Percentiles rank a stretch among this genome's conserved stretches.
Conservation (phyloP, 495 filamentous ascomycete genomes). For the Penicillium coprophilum region DNA sequence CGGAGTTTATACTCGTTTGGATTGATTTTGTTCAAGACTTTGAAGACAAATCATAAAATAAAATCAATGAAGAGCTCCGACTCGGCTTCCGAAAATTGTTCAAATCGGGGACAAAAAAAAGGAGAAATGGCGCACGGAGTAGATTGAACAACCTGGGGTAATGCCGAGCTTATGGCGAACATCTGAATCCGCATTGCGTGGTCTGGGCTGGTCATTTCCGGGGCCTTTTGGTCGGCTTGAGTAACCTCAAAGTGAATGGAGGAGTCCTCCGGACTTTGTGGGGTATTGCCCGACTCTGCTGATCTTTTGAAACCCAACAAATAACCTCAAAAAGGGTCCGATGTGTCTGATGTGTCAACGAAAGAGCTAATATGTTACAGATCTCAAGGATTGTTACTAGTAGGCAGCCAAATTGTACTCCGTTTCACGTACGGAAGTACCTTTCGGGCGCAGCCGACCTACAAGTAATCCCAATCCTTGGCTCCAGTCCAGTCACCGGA, state of each 20-base stretch:
- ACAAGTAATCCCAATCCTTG: neutral
- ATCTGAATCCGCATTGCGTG: neutral
- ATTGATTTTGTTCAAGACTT: neutral
- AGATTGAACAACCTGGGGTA: neutral
- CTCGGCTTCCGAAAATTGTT: neutral
- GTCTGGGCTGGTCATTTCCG: neutral
- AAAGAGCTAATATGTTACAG: neutral
- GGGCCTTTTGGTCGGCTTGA: neutral
- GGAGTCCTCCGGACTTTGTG: neutral
- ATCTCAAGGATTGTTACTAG: neutral
- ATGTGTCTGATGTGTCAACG: neutral
- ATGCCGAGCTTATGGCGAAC: neutral
- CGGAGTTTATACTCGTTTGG: neutral
- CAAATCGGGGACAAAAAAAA: neutral
- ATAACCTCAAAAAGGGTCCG: neutral
- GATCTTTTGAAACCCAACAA: neutral
- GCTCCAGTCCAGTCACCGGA: slow-evolving; percentile 7
- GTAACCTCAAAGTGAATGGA: neutral
- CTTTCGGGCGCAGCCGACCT: neutral
- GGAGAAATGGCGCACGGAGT: neutral
- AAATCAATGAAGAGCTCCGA: slow-evolving; percentile 6
- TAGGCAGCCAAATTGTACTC: neutral
- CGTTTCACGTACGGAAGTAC: neutral
- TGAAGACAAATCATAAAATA: slow-evolving; percentile 1
- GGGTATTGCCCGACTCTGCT: neutral